phyloP scores from a whole-genome alignment of 2,329 filamentous ascomycete genomes.

The Ilyonectria mors-panacis region DNA sequence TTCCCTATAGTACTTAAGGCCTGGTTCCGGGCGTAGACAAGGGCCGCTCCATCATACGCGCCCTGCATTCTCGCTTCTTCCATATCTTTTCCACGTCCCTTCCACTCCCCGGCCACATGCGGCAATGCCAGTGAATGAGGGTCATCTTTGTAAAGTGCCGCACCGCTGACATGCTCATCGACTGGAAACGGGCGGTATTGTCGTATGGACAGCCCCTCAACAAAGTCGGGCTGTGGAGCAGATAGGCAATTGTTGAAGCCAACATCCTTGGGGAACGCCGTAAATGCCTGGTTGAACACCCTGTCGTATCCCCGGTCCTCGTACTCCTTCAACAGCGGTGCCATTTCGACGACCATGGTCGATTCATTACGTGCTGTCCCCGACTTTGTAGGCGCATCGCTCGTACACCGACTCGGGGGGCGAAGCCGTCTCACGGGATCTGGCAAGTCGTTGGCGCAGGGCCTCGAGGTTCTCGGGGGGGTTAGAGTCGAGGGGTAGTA shows the following conservation, averaged over 20 bases:
- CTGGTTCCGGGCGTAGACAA: slow-evolving; percentile 47
- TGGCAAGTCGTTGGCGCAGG: not conserved
- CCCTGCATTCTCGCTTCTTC: slow-evolving; percentile 36
- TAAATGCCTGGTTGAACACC: slow-evolving; percentile 32
- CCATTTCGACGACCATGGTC: not conserved
- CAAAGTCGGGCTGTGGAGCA: slow-evolving; percentile 47
- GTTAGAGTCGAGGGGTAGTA: not conserved
- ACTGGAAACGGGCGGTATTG: slow-evolving; percentile 28
- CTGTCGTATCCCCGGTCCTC: slow-evolving; percentile 3
- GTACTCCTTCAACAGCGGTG: slow-evolving; percentile 39
- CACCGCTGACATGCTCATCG: slow-evolving; percentile 28
- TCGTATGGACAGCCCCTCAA: slow-evolving; percentile 42
- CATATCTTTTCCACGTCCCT: slow-evolving; percentile 31
- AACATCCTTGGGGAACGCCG: slow-evolving; percentile 40
- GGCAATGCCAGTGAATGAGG: slow-evolving; percentile 44
- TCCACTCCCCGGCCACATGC: slow-evolving; percentile 49
- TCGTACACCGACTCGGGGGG: not conserved
- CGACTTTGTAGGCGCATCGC: not conserved
- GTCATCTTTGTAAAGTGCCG: slow-evolving; percentile 39
- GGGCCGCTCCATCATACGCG: slow-evolving; percentile 46
- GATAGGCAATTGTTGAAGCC: slow-evolving; percentile 49
- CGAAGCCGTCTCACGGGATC: not conserved
- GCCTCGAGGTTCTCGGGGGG: not conserved
- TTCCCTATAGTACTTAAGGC: slow-evolving; percentile 41
- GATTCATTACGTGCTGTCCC: not conserved